Conservation (phyloP, 805 yeast species). For the Metschnikowia cubensis region DNA sequence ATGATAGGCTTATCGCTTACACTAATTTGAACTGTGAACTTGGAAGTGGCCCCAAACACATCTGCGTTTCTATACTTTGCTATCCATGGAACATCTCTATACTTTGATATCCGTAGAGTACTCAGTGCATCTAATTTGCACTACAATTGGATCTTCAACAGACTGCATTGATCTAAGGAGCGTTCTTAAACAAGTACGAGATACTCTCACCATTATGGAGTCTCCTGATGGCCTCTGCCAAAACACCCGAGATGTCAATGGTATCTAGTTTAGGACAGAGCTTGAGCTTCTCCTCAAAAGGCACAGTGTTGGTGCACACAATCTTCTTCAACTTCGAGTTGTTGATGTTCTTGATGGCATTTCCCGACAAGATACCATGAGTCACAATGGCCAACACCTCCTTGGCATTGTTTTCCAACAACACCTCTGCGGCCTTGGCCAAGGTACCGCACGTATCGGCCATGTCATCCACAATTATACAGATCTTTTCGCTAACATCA, state of each 20-base stretch:
- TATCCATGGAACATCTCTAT: too few relatives aligned
- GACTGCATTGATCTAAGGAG: conserved; percentile 33
- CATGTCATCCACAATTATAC: conserved; percentile 83
- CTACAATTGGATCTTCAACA: not conserved
- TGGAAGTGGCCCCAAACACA: too few relatives aligned
- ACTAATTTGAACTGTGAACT: too few relatives aligned
- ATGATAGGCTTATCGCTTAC: too few relatives aligned
- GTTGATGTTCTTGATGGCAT: conserved; percentile 68
- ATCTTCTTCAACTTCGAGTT: conserved; percentile 63
- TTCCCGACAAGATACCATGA: conserved; percentile 75
- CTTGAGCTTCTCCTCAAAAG: conserved; percentile 60
- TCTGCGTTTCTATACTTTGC: too few relatives aligned
- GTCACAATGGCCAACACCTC: conserved; percentile 79
- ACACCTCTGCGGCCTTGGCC: conserved; percentile 75
- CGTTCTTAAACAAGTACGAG: conserved; percentile 70
- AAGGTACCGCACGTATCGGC: conserved; percentile 88
- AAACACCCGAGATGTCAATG: conserved; percentile 67
- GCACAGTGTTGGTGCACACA: conserved; percentile 78
- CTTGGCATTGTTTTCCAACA: conserved; percentile 63
- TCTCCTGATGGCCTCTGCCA: conserved; percentile 81
- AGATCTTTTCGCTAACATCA: conserved; percentile 70
- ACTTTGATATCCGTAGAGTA: too few relatives aligned
- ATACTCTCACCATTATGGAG: conserved; percentile 85
- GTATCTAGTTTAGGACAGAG: conserved; percentile 60
- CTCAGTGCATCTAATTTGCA: not conserved